These are phyloP conservation scores for Colletotrichum cereale DNA, from an alignment of 2,329 filamentous ascomycete species.

Conservation along the genomic window DNA sequence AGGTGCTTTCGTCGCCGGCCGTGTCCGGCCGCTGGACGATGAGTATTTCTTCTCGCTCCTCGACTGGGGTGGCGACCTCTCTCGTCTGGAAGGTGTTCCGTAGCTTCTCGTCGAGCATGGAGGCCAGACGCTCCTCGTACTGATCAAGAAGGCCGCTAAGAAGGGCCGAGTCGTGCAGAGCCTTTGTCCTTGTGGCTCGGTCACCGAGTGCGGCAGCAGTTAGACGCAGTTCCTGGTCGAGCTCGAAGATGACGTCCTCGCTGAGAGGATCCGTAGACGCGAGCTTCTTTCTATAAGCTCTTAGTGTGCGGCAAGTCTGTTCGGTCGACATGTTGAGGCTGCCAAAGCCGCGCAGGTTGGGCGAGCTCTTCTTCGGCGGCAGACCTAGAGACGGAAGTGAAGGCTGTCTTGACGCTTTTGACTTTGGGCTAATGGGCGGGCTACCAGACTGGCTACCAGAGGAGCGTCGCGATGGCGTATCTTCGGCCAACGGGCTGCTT, in stretches of 20 bases:
- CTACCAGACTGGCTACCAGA: conserved; percentile 59
- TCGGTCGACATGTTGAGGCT: conserved; percentile 73
- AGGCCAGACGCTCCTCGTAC: conserved; percentile 79
- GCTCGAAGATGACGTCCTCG: conserved; percentile 69
- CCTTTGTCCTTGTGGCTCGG: conserved; percentile 65
- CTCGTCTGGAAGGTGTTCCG: conserved; percentile 57
- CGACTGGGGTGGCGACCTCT: conserved; percentile 48
- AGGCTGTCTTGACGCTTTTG: conserved; percentile 61
- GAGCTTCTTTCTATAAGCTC: conserved; percentile 74
- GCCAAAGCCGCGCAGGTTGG: conserved; percentile 64
- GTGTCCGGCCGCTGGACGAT: conserved; percentile 19
- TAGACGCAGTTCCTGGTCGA: conserved; percentile 74
- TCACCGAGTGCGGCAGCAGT: conserved; percentile 72
- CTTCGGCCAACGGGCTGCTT: conserved; percentile 58
- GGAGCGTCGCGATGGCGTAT: conserved; percentile 63
- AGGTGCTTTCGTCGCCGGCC: conserved; percentile 18
- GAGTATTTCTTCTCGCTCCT: conserved; percentile 52
- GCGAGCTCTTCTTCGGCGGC: conserved; percentile 62
- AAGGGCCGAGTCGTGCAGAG: conserved; percentile 69
- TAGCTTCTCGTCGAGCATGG: conserved; percentile 79
- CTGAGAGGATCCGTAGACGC: conserved; percentile 67
- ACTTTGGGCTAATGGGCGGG: conserved; percentile 64
- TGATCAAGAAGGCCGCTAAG: conserved; percentile 75
- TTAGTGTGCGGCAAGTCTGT: conserved; percentile 71
- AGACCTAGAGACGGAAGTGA: conserved; percentile 65